Percentiles rank a stretch among this genome's conserved stretches.
phyloP scores from a whole-genome alignment of 164 flowering plant species.

The Macadamia tetraphylla region DNA sequence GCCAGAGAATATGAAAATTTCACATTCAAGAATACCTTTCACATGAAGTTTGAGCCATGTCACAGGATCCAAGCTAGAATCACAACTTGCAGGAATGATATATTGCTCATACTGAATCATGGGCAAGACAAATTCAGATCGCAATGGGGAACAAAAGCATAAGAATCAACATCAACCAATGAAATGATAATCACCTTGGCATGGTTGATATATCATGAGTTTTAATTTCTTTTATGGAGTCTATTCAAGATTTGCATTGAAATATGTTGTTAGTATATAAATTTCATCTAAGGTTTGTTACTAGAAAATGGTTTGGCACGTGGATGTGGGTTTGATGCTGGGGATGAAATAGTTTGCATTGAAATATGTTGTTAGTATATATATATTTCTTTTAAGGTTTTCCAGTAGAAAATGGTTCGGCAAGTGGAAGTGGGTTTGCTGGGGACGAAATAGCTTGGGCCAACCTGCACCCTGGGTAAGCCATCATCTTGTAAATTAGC shows the following conservation, averaged over 20 bases:
- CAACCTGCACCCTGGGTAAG: background rate
- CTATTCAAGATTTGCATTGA: background rate
- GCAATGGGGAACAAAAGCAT: background rate
- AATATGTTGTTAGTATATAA: background rate
- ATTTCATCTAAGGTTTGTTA: background rate
- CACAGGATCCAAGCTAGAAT: background rate
- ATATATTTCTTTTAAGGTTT: too few relatives aligned
- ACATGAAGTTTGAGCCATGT: background rate
- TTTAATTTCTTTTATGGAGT: too few relatives aligned
- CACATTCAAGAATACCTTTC: background rate
- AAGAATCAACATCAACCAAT: background rate
- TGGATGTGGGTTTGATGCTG: background rate
- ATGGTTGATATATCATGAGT: background rate
- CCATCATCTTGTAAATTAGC: background rate
- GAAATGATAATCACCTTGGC: background rate
- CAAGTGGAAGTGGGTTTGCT: background rate
- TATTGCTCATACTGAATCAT: too few relatives aligned
- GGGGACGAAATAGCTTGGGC: background rate
- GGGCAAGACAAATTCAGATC: background rate
- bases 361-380: background rate
- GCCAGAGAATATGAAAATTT: slow-evolving; percentile 8
- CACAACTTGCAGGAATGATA: too few relatives aligned
- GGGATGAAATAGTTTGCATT: background rate
- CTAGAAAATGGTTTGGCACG: background rate
- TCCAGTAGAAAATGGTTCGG: background rate